phyloP scores from a whole-genome alignment of 768 basidiomycete species.

The Collybia nuda region DNA sequence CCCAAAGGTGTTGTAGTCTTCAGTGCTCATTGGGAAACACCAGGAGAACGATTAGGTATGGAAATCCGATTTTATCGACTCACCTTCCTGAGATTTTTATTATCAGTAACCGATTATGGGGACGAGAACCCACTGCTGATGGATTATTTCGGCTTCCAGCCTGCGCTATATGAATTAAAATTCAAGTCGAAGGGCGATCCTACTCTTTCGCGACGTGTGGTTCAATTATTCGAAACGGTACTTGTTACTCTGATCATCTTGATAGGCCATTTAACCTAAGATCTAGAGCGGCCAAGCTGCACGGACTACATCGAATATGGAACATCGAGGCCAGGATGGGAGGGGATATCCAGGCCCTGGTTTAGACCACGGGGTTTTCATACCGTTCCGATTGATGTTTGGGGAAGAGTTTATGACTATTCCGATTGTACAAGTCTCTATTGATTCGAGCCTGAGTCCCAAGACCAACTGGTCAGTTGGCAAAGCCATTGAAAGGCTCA shows the following conservation, averaged over 20 bases:
- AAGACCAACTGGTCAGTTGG: slow-evolving; percentile 66
- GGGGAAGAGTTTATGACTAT: slow-evolving; percentile 59
- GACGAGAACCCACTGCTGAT: slow-evolving; percentile 72
- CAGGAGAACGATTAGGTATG: slow-evolving; percentile 54
- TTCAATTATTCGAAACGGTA: slow-evolving; percentile 56
- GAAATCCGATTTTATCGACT: too few relatives aligned
- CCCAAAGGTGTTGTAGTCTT: slow-evolving; percentile 82
- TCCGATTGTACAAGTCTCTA: slow-evolving; percentile 71
- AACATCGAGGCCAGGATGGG: slow-evolving; percentile 65
- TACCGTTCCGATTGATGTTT: slow-evolving; percentile 81
- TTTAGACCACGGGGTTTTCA: slow-evolving; percentile 78
- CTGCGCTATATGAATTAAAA: slow-evolving; percentile 56
- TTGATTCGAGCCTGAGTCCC: slow-evolving; percentile 59
- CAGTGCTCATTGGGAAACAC: slow-evolving; percentile 82
- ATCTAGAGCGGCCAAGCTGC: slow-evolving; percentile 49
- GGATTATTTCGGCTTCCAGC: slow-evolving; percentile 74
- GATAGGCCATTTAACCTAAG: background rate
- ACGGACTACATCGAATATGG: slow-evolving; percentile 44
- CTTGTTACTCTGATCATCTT: background rate
- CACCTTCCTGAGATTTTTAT: too few relatives aligned
- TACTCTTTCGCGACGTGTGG: slow-evolving; percentile 54
- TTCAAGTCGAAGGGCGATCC: slow-evolving; percentile 70
- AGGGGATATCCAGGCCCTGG: slow-evolving; percentile 65
- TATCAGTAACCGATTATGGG: slow-evolving; percentile 72
- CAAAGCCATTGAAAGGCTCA: slow-evolving; percentile 54